Percentiles rank a stretch among this genome's conserved stretches.
These are phyloP conservation scores for Dactylellina haptotyla DNA, from an alignment of 2,329 filamentous ascomycete genomes.

Conservation along the genomic window DNA sequence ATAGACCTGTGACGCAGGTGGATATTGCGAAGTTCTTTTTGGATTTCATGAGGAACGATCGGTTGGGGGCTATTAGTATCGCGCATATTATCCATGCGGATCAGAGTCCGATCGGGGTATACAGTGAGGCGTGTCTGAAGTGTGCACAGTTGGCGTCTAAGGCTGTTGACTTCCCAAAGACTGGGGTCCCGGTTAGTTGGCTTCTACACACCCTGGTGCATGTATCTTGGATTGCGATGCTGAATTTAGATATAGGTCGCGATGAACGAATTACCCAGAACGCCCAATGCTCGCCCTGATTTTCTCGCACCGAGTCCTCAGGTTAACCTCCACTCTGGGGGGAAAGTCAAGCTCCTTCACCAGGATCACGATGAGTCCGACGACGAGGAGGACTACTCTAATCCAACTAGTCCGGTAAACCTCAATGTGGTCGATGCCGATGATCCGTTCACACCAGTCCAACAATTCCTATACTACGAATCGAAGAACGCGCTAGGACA, in stretches of 20 bases:
- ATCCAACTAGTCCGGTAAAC: constrained; percentile 60
- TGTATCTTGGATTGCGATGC: constrained; percentile 69
- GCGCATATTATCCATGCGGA: constrained; percentile 74
- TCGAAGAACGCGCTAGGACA: constrained; percentile 75
- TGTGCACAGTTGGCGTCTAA: constrained; percentile 75
- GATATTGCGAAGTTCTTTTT: constrained; percentile 86
- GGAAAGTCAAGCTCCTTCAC: neutral
- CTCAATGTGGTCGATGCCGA: constrained; percentile 6
- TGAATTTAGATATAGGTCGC: constrained; percentile 52
- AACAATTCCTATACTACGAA: constrained; percentile 68
- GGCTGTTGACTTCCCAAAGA: constrained; percentile 80
- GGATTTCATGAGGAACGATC: constrained; percentile 76
- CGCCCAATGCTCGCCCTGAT: constrained; percentile 54
- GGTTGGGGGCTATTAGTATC: constrained; percentile 73
- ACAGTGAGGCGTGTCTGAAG: constrained; percentile 65
- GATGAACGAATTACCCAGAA: constrained; percentile 51
- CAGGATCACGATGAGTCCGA: constrained; percentile 65
- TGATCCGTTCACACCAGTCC: constrained; percentile 23
- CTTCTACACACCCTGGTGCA: constrained; percentile 62
- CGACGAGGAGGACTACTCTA: constrained; percentile 64
- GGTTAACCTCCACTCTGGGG: constrained; percentile 39
- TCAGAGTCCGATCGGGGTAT: constrained; percentile 66
- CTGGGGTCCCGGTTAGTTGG: constrained; percentile 68
- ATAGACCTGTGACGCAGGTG: constrained; percentile 67
- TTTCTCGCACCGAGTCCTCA: constrained; percentile 57